A percentile compares a stretch with the other conserved stretches of the same genome.
These are phyloP conservation scores for Podospora sp. DNA, from an alignment of 495 filamentous ascomycete species.

Conservation along the genomic window DNA sequence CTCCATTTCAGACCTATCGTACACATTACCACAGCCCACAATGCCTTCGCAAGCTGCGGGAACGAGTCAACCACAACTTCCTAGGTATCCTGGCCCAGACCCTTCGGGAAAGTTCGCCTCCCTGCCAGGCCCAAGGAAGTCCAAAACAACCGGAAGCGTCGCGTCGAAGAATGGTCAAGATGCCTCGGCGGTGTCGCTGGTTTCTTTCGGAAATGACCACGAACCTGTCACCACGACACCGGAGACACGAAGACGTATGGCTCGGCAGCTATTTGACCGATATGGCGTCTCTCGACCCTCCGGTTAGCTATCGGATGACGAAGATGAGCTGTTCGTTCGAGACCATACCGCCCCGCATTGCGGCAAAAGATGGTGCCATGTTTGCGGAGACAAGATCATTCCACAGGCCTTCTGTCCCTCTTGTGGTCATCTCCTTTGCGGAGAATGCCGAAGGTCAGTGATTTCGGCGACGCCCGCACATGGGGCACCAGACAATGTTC, in stretches of 20 bases:
- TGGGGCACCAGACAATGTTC: not conserved
- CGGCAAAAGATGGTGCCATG: constrained; percentile 37
- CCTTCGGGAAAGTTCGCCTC: not conserved
- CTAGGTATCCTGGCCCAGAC: not conserved
- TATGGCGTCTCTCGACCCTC: constrained; percentile 39
- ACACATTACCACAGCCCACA: not conserved
- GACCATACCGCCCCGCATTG: not conserved
- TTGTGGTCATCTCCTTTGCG: constrained; percentile 44
- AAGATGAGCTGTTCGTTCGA: constrained; percentile 27
- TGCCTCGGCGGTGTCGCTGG: not conserved
- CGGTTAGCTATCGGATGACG: constrained; percentile 46
- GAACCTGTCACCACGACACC: constrained; percentile 10
- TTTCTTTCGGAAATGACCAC: constrained; percentile 11
- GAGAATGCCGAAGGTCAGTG: constrained; percentile 27
- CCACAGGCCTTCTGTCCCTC: constrained; percentile 39
- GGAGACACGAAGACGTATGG: constrained; percentile 28
- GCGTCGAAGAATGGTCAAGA: constrained; percentile 5
- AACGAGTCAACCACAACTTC: not conserved
- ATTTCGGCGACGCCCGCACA: not conserved
- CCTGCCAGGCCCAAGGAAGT: not conserved
- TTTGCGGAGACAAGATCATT: constrained; percentile 41
- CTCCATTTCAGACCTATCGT: not conserved
- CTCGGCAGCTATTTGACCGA: constrained; percentile 40
- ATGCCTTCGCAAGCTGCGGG: not conserved
- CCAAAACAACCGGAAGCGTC: not conserved